Evolutionary conservation across 768 basidiomycete genomes (phyloP).

Genomic region (Fibroporia radiculosa): DNA sequence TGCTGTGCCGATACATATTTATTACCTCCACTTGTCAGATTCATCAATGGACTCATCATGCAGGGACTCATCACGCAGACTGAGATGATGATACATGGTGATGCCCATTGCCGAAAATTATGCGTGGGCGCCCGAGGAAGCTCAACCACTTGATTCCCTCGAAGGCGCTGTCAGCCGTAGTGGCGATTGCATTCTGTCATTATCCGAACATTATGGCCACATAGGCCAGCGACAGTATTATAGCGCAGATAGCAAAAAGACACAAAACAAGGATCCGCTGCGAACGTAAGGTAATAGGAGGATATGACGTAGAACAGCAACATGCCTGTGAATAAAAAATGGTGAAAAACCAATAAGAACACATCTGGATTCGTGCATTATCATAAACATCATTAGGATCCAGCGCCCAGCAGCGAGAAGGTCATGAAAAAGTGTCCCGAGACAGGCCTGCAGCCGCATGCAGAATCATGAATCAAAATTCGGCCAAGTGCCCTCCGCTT

Average conservation of each 20-base stretch:
- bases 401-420: background rate
- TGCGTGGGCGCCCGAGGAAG: too few relatives aligned
- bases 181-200: too few relatives aligned
- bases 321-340: background rate
- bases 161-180: too few relatives aligned
- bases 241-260: conserved; percentile 1
- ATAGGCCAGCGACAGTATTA: background rate
- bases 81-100: too few relatives aligned
- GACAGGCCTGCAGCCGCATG: too few relatives aligned
- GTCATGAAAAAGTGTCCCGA: background rate
- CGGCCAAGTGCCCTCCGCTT: conserved; percentile 54
- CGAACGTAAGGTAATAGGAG: background rate
- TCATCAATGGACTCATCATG: too few relatives aligned
- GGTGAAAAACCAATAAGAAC: background rate
- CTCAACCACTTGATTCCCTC: too few relatives aligned
- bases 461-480: conserved; percentile 16
- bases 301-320: background rate
- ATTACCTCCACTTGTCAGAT: too few relatives aligned
- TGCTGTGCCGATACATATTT: too few relatives aligned
- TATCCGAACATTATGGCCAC: background rate
- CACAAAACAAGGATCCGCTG: background rate
- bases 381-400: background rate
- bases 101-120: too few relatives aligned
- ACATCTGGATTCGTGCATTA: background rate
- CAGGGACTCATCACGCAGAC: too few relatives aligned